Base-by-base conservation (phyloP, 2,329 filamentous ascomycete species). In the Claviceps sp. region DNA sequence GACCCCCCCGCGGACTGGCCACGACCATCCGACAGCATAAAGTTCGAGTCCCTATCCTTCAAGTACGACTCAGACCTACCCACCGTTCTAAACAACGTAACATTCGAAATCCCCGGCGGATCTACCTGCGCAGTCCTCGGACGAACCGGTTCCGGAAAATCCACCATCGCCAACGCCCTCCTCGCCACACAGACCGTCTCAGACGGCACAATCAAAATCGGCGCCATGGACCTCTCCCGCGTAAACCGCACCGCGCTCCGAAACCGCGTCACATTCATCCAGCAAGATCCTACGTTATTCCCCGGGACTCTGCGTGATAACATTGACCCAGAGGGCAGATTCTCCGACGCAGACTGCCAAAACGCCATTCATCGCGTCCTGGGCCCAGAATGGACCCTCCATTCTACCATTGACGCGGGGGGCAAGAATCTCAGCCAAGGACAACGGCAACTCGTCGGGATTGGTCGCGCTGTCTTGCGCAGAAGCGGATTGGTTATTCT, bases 71-170 rank as follows among this genome's bases (percentile, higher is more conserved):
- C 85, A 1, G 78, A 85, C 53, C 77, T 94, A 0, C 85, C 89
- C 0, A 82, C 85, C 0, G 85, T 88, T 0, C 68, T 95, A 1
- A 69, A 73, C 7, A 72, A 83, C 45, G 73, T 94, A 29, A 80
- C 78, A 0, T 82, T 95, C 54, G 78, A 74, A 1, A 88, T 95
- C 50, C 85, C 86, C 0, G 77, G 76, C 3, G 77, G 78, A 1
- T 71, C 77, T 8, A 80, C 76, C 0, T 79, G 79, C 40, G 77
- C 78, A 0, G 79, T 95, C 5, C 83, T 91, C 1, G 89, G 89
- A 1, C 81, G 89, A 38, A 95, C 90, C 0, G 84, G 87, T 0
- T 93, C 86, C 0, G 89, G 89, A 16, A 96, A 96, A 68, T 90
- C 85, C 29, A 95, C 89, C 0, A 69, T 83, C 2, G 79, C 79